Evolutionary conservation across 345 rosid species (phyloP), one percentile per base, ranked within the genome.

Genomic region (Murraya paniculata): DNA sequence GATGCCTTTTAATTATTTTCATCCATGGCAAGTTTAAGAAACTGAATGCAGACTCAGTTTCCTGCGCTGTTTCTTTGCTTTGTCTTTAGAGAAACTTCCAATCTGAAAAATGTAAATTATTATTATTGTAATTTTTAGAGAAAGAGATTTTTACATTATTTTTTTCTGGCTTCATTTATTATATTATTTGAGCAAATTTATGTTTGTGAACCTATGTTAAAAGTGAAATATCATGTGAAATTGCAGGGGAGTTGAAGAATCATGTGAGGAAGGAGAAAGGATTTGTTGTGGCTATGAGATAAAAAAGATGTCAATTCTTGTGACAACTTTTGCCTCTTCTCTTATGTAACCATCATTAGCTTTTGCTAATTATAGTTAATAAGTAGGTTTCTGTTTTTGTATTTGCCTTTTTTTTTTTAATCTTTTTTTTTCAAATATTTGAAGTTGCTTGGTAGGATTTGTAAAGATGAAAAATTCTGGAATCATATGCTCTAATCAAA

Each of bases 251-350:
- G 79, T 55, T 79, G 82, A 80, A 80, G 88, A 82, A 84, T 74
- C 82, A 76, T 64, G 90, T 73, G 89, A 92, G 84, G 88, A 85
- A 85, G 82, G 87, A 78, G 76, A 78, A 71, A 75, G 89, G 87
- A 53, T 78, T 83, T 50, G 39, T 2, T 77, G 90, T 77, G 84
- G 87, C 81, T 19, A 68, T 68, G 81, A 87, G 92, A 82, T 87
- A 77, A 74, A 57, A 31, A 31, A 24, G 68, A 86, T 30, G 61
- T 60, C 74, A 53, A 53, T 13, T 60, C 36, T 48, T 74, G 76
- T 79, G 64, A 41, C 81, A 70, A 56, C 41, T 71, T 78, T 74
- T 84, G 78, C 77, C 64, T 28, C 67, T 81, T 64, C 74, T 25
- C 39, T 36, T 30, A 56, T 74, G 64, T 65, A 77, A 61, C 77